Evolutionary conservation across 2,329 filamentous ascomycete genomes (phyloP).

Genomic region (Teratosphaeria pseudoeucalypti): DNA sequence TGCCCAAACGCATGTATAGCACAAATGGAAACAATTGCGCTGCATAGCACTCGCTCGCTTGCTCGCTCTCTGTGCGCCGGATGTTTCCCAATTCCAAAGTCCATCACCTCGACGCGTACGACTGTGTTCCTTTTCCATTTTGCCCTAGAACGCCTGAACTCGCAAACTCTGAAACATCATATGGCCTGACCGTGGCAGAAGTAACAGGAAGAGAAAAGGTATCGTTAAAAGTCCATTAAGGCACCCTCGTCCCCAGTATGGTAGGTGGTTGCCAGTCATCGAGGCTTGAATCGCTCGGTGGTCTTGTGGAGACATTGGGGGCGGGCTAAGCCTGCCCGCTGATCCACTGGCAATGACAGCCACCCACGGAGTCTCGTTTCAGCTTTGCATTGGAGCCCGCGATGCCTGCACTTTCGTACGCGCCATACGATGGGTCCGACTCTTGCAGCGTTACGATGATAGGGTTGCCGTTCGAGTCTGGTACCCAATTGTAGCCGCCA

Average conservation of each 20-base stretch:
- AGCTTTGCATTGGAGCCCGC: conserved; percentile 1
- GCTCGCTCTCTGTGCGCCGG: not conserved
- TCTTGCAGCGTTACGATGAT: conserved; percentile 33
- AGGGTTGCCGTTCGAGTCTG: conserved; percentile 24
- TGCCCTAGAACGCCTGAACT: not conserved
- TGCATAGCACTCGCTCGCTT: not conserved
- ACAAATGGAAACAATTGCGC: not conserved
- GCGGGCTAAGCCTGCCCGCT: conserved; percentile 5
- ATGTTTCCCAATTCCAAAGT: not conserved
- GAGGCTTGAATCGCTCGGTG: not conserved
- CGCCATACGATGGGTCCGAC: conserved; percentile 25
- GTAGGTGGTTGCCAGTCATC: not conserved
- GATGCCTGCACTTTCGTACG: conserved; percentile 13
- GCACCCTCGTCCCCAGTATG: not conserved
- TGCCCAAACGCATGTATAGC: not conserved
- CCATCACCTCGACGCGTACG: not conserved
- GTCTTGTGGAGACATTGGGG: not conserved
- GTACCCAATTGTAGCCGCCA: conserved; percentile 32
- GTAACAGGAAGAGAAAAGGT: not conserved
- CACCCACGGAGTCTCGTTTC: conserved; percentile 12
- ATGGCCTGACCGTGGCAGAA: not conserved
- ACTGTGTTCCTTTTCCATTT: not conserved
- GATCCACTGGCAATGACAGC: conserved; percentile 30
- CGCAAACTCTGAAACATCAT: not conserved
- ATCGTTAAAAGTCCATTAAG: not conserved